A percentile compares a stretch with the other conserved stretches of the same genome.
phyloP scores from a whole-genome alignment of 257 asterid genomes.

The Fraxinus americana region DNA sequence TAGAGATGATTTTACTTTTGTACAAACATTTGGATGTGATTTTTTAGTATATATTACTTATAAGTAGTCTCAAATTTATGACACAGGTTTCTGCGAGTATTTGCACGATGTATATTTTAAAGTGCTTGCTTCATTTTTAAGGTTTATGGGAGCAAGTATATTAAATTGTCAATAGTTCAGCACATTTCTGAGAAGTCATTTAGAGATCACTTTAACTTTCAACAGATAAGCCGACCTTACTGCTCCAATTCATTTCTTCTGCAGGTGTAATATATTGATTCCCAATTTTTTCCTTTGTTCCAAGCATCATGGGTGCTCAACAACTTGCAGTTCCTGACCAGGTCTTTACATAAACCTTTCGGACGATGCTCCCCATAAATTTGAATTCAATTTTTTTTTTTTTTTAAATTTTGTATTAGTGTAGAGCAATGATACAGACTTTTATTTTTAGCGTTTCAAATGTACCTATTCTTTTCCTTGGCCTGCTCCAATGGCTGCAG shows the following conservation, averaged over 20 bases:
- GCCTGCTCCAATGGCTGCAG: neutral
- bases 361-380: neutral
- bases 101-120: neutral
- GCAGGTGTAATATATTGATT: slow-evolving; percentile 32
- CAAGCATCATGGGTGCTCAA: slow-evolving; percentile 36
- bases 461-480: neutral
- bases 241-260: slow-evolving; percentile 18
- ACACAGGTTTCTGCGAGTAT: neutral
- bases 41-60: slow-evolving; percentile 6
- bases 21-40: slow-evolving; percentile 17
- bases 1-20: slow-evolving; percentile 18
- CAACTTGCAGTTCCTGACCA: slow-evolving; percentile 30
- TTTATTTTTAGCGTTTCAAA: neutral
- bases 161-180: neutral
- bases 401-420: neutral
- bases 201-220: neutral
- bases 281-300: slow-evolving; percentile 18
- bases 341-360: slow-evolving; percentile 3
- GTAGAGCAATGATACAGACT: neutral
- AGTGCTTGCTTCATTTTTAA: neutral
- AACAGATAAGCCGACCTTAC: slow-evolving; percentile 3
- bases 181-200: neutral
- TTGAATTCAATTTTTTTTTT: neutral
- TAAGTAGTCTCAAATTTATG: slow-evolving; percentile 10
- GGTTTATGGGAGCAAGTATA: slow-evolving; percentile 1